phyloP scores from a whole-genome alignment of 2,329 filamentous ascomycete species.

The Exophiala phaeomuriformis region DNA sequence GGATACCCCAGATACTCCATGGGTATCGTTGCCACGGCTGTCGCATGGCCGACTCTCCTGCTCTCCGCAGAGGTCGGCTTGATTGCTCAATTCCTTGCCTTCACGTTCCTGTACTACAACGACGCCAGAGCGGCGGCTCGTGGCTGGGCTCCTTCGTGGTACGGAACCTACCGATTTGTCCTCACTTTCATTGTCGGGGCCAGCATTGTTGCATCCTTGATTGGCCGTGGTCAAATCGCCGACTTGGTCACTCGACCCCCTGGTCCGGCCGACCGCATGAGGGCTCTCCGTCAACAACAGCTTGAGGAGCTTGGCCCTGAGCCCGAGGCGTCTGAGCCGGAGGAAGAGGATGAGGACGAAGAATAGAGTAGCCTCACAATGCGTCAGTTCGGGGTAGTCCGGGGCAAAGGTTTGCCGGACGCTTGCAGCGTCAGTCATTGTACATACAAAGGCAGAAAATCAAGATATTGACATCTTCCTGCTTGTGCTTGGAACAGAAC shows the following conservation, averaged over 20 bases:
- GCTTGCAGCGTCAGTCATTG: neutral
- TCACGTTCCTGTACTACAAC: conserved; percentile 77
- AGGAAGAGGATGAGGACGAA: conserved; percentile 23
- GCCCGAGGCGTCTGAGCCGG: conserved; percentile 29
- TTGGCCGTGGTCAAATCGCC: conserved; percentile 72
- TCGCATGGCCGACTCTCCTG: conserved; percentile 85
- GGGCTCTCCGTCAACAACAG: conserved; percentile 45
- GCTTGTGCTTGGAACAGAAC: neutral
- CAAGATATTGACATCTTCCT: neutral
- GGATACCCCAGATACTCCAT: conserved; percentile 76
- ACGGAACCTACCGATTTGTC: conserved; percentile 81
- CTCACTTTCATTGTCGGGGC: conserved; percentile 82
- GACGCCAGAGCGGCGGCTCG: conserved; percentile 64
- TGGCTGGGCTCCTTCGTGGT: conserved; percentile 81
- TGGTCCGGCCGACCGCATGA: conserved; percentile 42
- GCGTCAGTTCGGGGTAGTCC: no score
- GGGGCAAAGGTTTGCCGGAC: no score
- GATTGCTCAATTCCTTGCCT: conserved; percentile 77
- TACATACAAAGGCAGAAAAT: neutral
- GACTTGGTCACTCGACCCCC: conserved; percentile 45
- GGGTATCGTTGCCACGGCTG: conserved; percentile 67
- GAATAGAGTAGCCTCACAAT: conserved; percentile 10
- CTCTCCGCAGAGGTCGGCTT: conserved; percentile 78
- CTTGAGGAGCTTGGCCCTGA: conserved; percentile 43
- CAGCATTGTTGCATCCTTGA: conserved; percentile 70